Evolutionary conservation across 164 flowering plant species (phyloP).

Genomic region (Tetracentron sinense): DNA sequence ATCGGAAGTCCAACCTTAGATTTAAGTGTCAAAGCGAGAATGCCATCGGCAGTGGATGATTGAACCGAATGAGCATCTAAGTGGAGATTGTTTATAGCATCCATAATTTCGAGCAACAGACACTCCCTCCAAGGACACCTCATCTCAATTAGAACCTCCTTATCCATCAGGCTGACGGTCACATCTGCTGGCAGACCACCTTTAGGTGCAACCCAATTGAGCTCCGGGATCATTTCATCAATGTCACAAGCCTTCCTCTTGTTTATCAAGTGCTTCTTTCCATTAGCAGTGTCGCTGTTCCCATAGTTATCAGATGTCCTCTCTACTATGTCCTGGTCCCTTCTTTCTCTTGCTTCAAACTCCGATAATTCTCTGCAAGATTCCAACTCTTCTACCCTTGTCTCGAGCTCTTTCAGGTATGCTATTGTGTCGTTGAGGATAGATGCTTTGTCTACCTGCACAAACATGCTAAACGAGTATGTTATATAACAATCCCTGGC

Average conservation of each 20-base stretch:
- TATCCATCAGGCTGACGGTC: conserved; percentile 42
- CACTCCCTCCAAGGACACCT: conserved; percentile 68
- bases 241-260: conserved; percentile 68
- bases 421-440: conserved; percentile 63
- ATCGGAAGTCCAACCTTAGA: conserved; percentile 53
- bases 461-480: conserved; percentile 2
- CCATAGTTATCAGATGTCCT: conserved; percentile 68
- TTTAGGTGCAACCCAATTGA: conserved; percentile 22
- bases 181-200: conserved; percentile 33
- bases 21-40: conserved; percentile 50
- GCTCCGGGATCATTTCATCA: conserved; percentile 38
- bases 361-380: conserved; percentile 38
- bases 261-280: conserved; percentile 33
- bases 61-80: conserved; percentile 62
- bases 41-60: conserved; percentile 56
- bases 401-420: conserved; percentile 73
- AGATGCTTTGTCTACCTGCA: conserved; percentile 70
- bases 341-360: conserved; percentile 34
- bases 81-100: conserved; percentile 50
- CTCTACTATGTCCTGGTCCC: conserved; percentile 45
- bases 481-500: too few relatives aligned
- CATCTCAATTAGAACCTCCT: conserved; percentile 57
- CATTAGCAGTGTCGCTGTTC: conserved; percentile 17
- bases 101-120: conserved; percentile 66
- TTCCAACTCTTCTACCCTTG: conserved; percentile 70